Conservation (phyloP, 495 filamentous ascomycete genomes). For the Cercophora newfieldiana region DNA sequence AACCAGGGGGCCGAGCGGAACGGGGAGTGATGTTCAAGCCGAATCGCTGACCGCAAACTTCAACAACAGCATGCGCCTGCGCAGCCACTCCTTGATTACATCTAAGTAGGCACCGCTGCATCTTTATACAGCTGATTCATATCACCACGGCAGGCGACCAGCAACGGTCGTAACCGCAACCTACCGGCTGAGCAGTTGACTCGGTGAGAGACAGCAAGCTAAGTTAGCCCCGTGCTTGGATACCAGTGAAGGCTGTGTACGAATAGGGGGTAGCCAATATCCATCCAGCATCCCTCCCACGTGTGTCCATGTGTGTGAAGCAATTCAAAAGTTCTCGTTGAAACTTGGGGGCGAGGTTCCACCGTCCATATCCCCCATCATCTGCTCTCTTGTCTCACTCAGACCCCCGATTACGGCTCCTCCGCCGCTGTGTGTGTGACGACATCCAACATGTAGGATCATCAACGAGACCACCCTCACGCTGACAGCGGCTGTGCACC, state of each 20-base stretch:
- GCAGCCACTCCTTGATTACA: not conserved
- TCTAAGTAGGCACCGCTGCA: not conserved
- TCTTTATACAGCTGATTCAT: not conserved
- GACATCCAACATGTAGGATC: not conserved
- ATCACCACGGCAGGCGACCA: not conserved
- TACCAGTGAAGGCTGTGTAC: slow-evolving; percentile 1
- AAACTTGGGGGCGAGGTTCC: not conserved
- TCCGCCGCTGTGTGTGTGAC: not conserved
- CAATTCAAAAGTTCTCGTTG: not conserved
- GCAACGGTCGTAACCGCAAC: not conserved
- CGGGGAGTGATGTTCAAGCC: not conserved
- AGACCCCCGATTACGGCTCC: slow-evolving; percentile 4
- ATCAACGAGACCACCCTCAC: not conserved
- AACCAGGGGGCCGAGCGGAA: not conserved
- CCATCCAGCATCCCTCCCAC: slow-evolving; percentile 31
- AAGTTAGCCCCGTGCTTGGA: not conserved
- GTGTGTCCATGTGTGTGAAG: slow-evolving; percentile 22
- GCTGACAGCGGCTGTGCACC: not conserved
- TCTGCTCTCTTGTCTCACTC: not conserved
- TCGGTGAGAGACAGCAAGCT: not conserved
- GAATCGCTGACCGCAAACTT: not conserved
- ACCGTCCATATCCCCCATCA: not conserved
- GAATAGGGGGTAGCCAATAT: slow-evolving; percentile 29
- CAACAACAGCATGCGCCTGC: not conserved
- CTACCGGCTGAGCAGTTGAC: not conserved